phyloP scores from a whole-genome alignment of 2,329 filamentous ascomycete genomes.

The Ceratocystis alfenasii region DNA sequence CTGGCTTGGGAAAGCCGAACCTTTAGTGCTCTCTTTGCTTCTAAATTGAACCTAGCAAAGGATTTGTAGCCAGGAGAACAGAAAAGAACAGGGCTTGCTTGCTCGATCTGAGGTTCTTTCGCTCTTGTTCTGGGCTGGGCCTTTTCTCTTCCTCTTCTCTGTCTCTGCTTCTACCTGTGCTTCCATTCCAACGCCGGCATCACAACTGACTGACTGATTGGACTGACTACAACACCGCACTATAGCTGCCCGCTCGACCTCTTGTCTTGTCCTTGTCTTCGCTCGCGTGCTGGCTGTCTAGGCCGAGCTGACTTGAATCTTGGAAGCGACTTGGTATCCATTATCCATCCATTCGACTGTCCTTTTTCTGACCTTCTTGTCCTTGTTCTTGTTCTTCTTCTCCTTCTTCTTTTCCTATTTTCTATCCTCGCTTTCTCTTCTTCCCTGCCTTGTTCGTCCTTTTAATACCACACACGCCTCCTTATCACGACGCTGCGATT shows the following conservation, averaged over 20 bases:
- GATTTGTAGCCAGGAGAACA: neutral
- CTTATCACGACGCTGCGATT: conserved; percentile 7
- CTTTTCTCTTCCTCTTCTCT: conserved; percentile 9
- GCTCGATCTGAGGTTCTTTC: neutral
- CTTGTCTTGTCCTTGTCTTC: conserved; percentile 3
- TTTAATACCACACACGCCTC: neutral
- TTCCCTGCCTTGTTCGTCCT: neutral
- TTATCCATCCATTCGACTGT: no score
- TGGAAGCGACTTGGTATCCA: neutral
- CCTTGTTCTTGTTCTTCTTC: neutral
- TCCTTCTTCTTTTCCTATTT: neutral
- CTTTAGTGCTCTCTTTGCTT: neutral
- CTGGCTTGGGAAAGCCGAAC: conserved; percentile 8
- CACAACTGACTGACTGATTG: neutral
- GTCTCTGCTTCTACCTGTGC: neutral
- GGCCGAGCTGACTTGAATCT: conserved; percentile 11
- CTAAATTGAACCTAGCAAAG: conserved; percentile 9
- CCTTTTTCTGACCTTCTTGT: neutral
- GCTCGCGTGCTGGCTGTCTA: neutral
- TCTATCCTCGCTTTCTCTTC: neutral
- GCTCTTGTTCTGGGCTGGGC: neutral
- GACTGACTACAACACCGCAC: neutral
- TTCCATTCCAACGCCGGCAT: neutral
- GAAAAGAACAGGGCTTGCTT: neutral
- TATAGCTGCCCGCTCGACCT: neutral